Evolutionary conservation across 2,329 filamentous ascomycete species (phyloP).

Genomic region (Hypoxylon rubiginosum): DNA sequence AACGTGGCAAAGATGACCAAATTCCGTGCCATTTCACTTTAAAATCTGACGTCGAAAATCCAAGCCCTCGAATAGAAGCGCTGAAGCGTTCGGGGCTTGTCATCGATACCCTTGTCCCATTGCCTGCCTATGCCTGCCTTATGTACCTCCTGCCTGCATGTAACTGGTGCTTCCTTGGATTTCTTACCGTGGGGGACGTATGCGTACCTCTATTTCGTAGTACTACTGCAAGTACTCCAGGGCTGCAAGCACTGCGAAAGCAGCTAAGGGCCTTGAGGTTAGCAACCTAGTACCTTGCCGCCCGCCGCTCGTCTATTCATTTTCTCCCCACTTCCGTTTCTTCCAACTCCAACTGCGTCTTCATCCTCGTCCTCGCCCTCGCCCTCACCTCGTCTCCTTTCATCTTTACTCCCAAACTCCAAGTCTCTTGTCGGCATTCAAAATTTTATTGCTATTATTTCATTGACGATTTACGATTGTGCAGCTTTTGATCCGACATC

Average conservation of each 20-base stretch:
- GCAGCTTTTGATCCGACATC: not conserved
- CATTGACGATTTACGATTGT: not conserved
- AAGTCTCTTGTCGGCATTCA: not conserved
- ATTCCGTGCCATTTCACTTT: too few relatives aligned
- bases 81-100: conserved; percentile 8
- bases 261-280: conserved; percentile 6
- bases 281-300: not conserved
- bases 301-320: not conserved
- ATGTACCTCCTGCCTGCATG: conserved; percentile 14
- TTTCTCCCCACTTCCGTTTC: conserved; percentile 27
- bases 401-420: conserved; percentile 12
- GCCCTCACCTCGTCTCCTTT: conserved; percentile 10
- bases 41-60: not conserved
- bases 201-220: conserved; percentile 1
- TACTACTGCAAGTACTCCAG: too few relatives aligned
- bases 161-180: conserved; percentile 7
- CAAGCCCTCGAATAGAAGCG: conserved; percentile 13
- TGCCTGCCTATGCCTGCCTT: conserved; percentile 21
- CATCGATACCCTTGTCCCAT: conserved; percentile 8
- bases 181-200: conserved; percentile 10
- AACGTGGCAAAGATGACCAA: too few relatives aligned
- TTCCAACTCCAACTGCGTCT: conserved; percentile 17
- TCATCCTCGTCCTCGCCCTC: conserved; percentile 14
- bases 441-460: not conserved
- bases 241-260: too few relatives aligned